Evolutionary conservation across 1,284 basidiomycete species (phyloP), one percentile per base, ranked within the genome.

Genomic region (Polyporus tsugae): DNA sequence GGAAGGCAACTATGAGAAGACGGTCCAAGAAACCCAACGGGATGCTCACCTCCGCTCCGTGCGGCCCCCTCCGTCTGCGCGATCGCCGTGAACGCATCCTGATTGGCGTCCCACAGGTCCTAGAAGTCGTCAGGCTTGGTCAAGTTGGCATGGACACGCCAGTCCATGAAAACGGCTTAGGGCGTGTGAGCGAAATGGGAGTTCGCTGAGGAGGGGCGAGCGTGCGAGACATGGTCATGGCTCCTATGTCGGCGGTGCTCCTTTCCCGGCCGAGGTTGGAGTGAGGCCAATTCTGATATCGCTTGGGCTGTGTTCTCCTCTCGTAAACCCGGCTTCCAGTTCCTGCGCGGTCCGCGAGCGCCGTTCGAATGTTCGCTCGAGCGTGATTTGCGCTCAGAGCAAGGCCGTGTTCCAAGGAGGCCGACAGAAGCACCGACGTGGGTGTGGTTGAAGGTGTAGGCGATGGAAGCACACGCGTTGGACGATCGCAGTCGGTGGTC

Each of bases 1-100:
- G 64, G 66, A 42, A 41, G 41, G 13, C 11, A 39, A 17, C 29
- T n/a, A 25, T 39, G n/a, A 44, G 33, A 19, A 41, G 13, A 6
- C 33, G 44, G 44, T 10, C 11, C 22, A 33, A 29, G 25, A 44
- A 42, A 25, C 19, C 13, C 33, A 55, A 55, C n/a, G 46, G 19
- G 17, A 68, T 22, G 46, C 71, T 60, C 22, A 73, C 72, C 72
- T 29, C 67, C 66, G 46, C 72, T 73, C 44, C 69, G 65, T 19
- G 64, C 46, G 3, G 72, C 69, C 11, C 66, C 69, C 49, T 71
- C 41, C 41, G 64, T 58, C 4, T 69, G 70, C n/a, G 41, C 63
- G 2, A 71, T n/a, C 55, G 70, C 66, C 6, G 59, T 62, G 38
- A 71, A 69, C 52, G 63, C 62, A 7, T 49, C 60, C 62, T 69